Evolutionary conservation across 2,329 filamentous ascomycete genomes (phyloP).

Genomic region (Ustilaginoidea virens): DNA sequence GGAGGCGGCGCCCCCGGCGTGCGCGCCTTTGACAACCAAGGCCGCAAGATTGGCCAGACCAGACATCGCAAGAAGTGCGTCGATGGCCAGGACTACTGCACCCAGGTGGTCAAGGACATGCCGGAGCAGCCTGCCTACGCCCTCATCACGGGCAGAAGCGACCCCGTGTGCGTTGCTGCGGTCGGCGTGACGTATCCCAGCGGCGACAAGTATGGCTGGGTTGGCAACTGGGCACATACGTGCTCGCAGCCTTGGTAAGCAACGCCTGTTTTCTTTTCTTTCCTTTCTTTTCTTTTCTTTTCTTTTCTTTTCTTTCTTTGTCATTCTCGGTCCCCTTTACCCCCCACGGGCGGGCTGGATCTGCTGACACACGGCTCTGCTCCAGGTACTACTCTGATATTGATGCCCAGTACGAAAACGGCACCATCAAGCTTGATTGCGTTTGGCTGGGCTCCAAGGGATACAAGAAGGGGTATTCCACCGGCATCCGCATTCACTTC

Average conservation of each 20-base stretch:
- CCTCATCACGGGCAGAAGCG: not conserved
- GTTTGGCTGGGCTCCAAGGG: constrained; percentile 1
- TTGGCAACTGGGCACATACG: constrained; percentile 3
- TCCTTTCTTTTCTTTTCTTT: too few species aligned
- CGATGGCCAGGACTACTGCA: not conserved
- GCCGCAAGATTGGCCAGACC: not conserved
- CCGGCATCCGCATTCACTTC: constrained; percentile 3
- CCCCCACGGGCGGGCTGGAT: too few species aligned
- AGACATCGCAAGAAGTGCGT: rapidly evolving
- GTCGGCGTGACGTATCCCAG: not conserved
- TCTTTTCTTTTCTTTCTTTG: not conserved
- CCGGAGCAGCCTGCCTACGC: constrained; percentile 1
- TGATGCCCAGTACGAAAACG: not conserved
- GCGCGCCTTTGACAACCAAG: constrained; percentile 1
- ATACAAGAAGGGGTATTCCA: not conserved
- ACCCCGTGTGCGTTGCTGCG: not conserved
- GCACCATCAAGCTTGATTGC: constrained; percentile 1
- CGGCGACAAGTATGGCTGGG: constrained; percentile 2
- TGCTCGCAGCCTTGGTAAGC: constrained; percentile 3
- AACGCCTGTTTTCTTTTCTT: not conserved
- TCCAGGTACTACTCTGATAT: constrained; percentile 4
- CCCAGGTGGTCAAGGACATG: not conserved
- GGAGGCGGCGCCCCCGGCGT: not conserved
- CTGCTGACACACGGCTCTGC: not conserved
- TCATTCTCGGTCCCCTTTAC: too few species aligned